Evolutionary conservation across 805 yeast species (phyloP), one percentile per base, ranked within the genome.

Genomic region (Ogataea paraovalis): DNA sequence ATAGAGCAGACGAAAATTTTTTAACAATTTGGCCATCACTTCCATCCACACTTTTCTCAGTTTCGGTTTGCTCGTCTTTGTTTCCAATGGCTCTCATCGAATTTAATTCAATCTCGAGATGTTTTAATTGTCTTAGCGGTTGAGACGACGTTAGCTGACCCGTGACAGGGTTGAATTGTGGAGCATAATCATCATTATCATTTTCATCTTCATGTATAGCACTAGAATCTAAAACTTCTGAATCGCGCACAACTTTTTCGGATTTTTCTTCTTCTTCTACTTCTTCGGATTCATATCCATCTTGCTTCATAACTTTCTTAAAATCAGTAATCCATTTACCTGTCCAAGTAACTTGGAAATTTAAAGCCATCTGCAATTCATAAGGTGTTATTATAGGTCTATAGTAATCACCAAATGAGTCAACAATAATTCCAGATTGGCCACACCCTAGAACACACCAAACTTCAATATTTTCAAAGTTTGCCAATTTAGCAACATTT

Each of bases 371-470:
- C 42, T 83, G 78, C 37, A 94, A 70, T 64, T 94, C 99, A 65
- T 87, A 92, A 0, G 98, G 98, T 0, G 99, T 94, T 18, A 94
- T 80, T 10, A 94, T 86, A 0, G 98, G 98, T 64, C 84, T 89
- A 70, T 80, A 88, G 61, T 85, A 92, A 50, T 88, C 95, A 52
- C 83, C 87, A 42, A 70, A 71, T 47, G 83, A 80, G 64, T 92
- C 96, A 13, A 94, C 65, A 33, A 92, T 82, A 21, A 92, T 84
- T 4, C 99, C 99, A 45, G 95, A 91, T 57, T 90, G 89, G 10
- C 95, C 90, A 64, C 99, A 94, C 0, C 99, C 99, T 13, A 94
- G 67, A 12, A 94, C 79, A 60, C 96, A 91, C 98, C 99, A 94
- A 20, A 87, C 76, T 56, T 94, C 98, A 13, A 94, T 79, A n/a